Conservation (phyloP, 495 filamentous ascomycete species). For the Penicillium cinerascens region DNA sequence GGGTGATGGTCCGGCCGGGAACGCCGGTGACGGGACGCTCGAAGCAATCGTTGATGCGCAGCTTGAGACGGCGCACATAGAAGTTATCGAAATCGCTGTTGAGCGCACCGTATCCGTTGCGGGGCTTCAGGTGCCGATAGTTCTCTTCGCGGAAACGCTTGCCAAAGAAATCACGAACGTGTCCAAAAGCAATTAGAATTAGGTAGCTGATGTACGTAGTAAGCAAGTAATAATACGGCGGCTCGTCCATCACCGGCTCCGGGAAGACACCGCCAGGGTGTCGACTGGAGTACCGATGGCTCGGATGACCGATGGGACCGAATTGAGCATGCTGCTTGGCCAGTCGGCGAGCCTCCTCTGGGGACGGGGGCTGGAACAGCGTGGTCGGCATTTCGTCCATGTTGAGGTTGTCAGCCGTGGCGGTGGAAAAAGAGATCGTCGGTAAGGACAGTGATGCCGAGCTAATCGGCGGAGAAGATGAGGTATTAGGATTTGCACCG, state of each 20-base stretch:
- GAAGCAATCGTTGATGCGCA: constrained; percentile 96
- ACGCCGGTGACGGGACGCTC: constrained; percentile 88
- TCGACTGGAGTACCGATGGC: constrained; percentile 81
- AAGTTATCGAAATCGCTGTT: constrained; percentile 99
- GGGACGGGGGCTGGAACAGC: constrained; percentile 84
- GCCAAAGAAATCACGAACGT: constrained; percentile 95
- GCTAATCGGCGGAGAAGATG: constrained; percentile 64
- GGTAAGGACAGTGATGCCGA: constrained; percentile 76
- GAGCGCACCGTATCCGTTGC: constrained; percentile 90
- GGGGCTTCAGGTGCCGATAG: constrained; percentile 77
- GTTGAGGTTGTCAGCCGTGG: constrained; percentile 72
- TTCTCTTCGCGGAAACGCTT: constrained; percentile 83
- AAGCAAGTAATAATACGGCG: constrained; percentile 92
- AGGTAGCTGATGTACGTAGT: constrained; percentile 98
- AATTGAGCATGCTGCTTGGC: constrained; percentile 87
- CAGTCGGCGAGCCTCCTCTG: constrained; percentile 71
- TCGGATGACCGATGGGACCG: constrained; percentile 73
- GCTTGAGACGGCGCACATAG: constrained; percentile 87
- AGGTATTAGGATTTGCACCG: constrained; percentile 53
- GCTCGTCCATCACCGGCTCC: constrained; percentile 88
- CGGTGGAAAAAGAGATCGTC: constrained; percentile 88
- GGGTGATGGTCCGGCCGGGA: constrained; percentile 87
- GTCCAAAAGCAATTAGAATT: constrained; percentile 91
- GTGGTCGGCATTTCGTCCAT: constrained; percentile 74
- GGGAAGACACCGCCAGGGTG: constrained; percentile 74